Conservation (phyloP, 202 grass and related monocot genomes). For the Schoenoplectus tabernaemontani region DNA sequence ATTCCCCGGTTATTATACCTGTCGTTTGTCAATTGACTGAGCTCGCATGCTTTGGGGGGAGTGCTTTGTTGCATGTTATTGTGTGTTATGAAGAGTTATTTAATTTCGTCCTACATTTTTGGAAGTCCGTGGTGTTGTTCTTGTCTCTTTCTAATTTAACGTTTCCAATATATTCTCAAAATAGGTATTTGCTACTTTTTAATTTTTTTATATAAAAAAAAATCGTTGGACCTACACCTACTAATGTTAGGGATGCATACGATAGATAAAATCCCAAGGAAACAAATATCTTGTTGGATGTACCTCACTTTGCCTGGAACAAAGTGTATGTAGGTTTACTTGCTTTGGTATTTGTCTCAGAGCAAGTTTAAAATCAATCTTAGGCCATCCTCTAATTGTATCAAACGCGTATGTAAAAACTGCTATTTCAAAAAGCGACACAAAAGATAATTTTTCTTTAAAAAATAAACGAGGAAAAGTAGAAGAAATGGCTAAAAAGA, state of each 20-base stretch:
- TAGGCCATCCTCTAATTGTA: too few relatives aligned
- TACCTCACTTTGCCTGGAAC: neutral
- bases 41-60: neutral
- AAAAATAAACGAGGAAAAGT: too few relatives aligned
- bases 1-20: too few relatives aligned
- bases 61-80: neutral
- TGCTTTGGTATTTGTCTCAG: too few relatives aligned
- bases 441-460: too few relatives aligned
- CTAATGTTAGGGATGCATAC: neutral
- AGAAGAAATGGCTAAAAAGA: too few relatives aligned
- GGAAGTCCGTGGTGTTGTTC: neutral
- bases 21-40: neutral
- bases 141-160: neutral
- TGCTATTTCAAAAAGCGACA: too few relatives aligned
- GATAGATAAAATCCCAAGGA: neutral
- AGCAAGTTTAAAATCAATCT: too few relatives aligned
- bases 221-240: neutral
- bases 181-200: neutral
- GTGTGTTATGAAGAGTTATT: neutral
- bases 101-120: neutral
- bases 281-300: neutral
- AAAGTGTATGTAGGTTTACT: neutral
- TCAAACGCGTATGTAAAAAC: too few relatives aligned
- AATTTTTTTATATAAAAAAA: neutral
- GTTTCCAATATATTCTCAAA: neutral